Evolutionary conservation across 805 yeast species (phyloP).

Genomic region (Metschnikowia corniflorae): DNA sequence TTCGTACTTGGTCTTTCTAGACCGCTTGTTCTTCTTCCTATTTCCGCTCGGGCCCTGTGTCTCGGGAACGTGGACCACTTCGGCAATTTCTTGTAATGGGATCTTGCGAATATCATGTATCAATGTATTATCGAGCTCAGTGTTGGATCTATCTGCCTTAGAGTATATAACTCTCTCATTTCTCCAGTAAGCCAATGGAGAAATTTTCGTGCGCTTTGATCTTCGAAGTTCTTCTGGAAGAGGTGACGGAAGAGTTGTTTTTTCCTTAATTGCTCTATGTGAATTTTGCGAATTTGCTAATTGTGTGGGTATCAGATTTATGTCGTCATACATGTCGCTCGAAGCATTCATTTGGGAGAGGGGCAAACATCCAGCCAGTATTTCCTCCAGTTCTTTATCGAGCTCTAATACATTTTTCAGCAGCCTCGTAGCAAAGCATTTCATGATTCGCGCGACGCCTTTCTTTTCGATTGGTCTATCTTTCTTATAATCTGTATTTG

Average conservation of each 20-base stretch:
- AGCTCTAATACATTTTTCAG: too few species aligned
- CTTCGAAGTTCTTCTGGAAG: conserved; percentile 53
- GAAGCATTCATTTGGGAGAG: too few species aligned
- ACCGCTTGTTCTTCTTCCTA: background rate
- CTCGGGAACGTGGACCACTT: conserved; percentile 52
- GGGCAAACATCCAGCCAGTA: too few species aligned
- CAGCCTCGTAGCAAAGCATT: too few species aligned
- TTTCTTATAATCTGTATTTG: too few species aligned
- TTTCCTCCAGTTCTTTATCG: too few species aligned
- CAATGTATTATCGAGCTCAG: conserved; percentile 42
- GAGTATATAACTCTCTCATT: conserved; percentile 69
- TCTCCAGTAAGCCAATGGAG: conserved; percentile 81
- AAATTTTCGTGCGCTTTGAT: conserved; percentile 61
- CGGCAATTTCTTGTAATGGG: conserved; percentile 54
- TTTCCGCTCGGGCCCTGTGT: conserved; percentile 1
- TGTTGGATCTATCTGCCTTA: conserved; percentile 30
- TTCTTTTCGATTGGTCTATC: too few species aligned
- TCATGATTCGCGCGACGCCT: too few species aligned
- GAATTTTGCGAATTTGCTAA: too few species aligned
- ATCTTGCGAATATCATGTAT: conserved; percentile 33
- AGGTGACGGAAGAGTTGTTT: conserved; percentile 43
- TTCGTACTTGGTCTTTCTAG: background rate
- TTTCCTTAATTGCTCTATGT: too few species aligned
- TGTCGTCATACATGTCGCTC: too few species aligned
- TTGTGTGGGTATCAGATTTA: too few species aligned